Percentiles rank a stretch among this genome's conserved stretches.
phyloP scores from a whole-genome alignment of 2,329 filamentous ascomycete genomes.

The Nothophaeocryptopus gaeumannii region DNA sequence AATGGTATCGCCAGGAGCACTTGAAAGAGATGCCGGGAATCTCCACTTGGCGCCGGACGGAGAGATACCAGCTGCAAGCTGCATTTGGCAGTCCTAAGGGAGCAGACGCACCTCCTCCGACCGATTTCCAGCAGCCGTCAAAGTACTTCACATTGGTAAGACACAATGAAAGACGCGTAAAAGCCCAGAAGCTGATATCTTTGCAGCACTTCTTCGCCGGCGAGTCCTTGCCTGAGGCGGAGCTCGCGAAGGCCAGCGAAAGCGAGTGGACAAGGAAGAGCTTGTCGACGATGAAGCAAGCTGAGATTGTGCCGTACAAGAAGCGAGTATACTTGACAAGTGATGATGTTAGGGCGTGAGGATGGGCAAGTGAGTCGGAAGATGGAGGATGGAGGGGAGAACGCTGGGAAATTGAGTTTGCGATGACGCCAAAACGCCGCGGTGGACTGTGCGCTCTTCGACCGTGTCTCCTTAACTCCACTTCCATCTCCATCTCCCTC shows the following conservation, averaged over 20 bases:
- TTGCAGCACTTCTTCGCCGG: conserved; percentile 20
- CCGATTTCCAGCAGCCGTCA: neutral
- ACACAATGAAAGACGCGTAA: neutral
- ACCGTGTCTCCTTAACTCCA: no score
- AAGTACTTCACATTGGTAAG: conserved; percentile 19
- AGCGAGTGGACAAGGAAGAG: conserved; percentile 19
- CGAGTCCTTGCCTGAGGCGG: conserved; percentile 9
- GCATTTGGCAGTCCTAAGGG: conserved; percentile 4
- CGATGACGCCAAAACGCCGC: no score
- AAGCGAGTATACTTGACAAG: conserved; percentile 8
- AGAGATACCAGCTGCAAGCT: conserved; percentile 14
- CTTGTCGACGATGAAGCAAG: conserved; percentile 17
- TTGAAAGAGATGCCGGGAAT: conserved; percentile 10
- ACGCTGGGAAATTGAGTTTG: no score
- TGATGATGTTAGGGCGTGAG: no score
- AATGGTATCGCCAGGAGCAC: conserved; percentile 20
- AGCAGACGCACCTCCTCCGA: neutral
- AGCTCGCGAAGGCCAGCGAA: conserved; percentile 11
- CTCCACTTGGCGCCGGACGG: conserved; percentile 13
- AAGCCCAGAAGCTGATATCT: neutral
- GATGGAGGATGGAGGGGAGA: no score
- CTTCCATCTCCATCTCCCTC: no score
- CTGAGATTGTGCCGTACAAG: conserved; percentile 10
- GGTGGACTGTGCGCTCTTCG: no score
- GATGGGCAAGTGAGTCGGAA: no score